A percentile compares a stretch with the other conserved stretches of the same genome.
Conservation (phyloP, 169 alveolate genomes). For the Plasmodium vinckei region DNA sequence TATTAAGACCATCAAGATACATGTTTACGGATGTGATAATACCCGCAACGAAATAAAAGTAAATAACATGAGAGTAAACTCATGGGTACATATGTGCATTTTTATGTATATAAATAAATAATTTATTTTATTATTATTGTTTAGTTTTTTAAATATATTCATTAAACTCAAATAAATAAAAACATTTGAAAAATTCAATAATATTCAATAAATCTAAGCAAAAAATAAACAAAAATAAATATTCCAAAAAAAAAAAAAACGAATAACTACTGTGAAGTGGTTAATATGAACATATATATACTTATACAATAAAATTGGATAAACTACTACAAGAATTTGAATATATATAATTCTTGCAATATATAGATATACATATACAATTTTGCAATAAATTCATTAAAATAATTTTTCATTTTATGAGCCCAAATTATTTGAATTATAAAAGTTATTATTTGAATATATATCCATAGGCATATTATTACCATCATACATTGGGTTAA, state of each 20-base stretch:
- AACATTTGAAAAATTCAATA: not conserved
- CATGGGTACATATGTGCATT: slow-evolving; percentile 12
- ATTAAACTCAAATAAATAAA: not conserved
- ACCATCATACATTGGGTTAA: slow-evolving; percentile 33
- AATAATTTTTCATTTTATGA: slow-evolving; percentile 1
- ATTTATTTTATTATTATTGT: slow-evolving; percentile 9
- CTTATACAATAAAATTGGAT: too few species aligned
- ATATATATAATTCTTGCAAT: too few species aligned
- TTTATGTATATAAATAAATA: not conserved
- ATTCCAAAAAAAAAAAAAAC: not conserved
- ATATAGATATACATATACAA: too few species aligned
- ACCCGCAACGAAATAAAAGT: slow-evolving; percentile 84
- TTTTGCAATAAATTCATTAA: too few species aligned
- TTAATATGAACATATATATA: slow-evolving; percentile 2
- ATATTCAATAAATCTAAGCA: not conserved
- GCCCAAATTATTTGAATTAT: slow-evolving; percentile 26
- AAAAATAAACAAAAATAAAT: not conserved
- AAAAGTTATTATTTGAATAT: slow-evolving; percentile 32
- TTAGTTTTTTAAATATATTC: not conserved
- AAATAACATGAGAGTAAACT: not conserved
- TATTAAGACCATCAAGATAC: slow-evolving; percentile 88
- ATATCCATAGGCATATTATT: slow-evolving; percentile 40
- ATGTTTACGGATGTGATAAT: slow-evolving; percentile 89
- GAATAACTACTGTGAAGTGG: not conserved
- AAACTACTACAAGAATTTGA: too few species aligned